Conservation (phyloP, 257 asterid species). For the Salvia miltiorrhiza region DNA sequence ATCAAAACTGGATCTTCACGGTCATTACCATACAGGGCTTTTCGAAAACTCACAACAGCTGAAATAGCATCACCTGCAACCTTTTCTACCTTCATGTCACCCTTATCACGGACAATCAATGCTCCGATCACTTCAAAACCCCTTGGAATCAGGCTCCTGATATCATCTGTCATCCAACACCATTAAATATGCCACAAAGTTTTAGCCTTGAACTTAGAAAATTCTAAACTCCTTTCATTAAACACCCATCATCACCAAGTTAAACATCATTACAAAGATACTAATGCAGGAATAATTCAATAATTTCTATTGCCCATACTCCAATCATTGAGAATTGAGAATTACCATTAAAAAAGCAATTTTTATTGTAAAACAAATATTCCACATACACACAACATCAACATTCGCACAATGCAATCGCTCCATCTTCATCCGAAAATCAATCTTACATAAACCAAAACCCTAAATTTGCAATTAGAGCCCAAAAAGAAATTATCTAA, state of each 20-base stretch:
- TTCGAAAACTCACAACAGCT: slow-evolving; percentile 50
- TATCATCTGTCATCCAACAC: slow-evolving; percentile 52
- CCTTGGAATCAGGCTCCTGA: slow-evolving; percentile 61
- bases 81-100: slow-evolving; percentile 31
- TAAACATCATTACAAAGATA: neutral
- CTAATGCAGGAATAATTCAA: neutral
- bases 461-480: neutral
- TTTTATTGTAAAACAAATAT: neutral
- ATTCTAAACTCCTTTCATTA: neutral
- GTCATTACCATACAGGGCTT: slow-evolving; percentile 29
- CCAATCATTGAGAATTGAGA: neutral
- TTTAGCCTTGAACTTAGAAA: neutral
- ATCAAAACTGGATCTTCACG: slow-evolving; percentile 37
- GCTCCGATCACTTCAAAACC: slow-evolving; percentile 89
- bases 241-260: slow-evolving; percentile 12
- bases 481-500: neutral
- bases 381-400: neutral
- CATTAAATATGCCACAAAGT: slow-evolving; percentile 12
- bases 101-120: slow-evolving; percentile 41
- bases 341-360: neutral
- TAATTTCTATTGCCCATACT: neutral
- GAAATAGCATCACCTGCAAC: slow-evolving; percentile 53
- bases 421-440: neutral
- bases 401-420: neutral
- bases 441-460: neutral